These are phyloP conservation scores for Astrocystis sublimbata DNA, from an alignment of 495 filamentous ascomycete species.

Conservation along the genomic window DNA sequence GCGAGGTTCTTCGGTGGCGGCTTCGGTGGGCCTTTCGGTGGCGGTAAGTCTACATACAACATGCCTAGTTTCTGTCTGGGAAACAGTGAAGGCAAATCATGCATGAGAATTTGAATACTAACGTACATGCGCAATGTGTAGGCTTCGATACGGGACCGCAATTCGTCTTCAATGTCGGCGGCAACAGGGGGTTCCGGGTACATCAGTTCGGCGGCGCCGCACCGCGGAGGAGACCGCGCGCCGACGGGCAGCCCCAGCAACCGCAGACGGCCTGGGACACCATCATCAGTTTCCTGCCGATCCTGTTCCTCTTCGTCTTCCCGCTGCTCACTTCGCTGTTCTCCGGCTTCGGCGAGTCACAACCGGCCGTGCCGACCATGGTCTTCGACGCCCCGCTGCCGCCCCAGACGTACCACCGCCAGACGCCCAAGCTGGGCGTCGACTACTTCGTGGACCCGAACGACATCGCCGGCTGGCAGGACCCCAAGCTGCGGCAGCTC, in stretches of 20 bases:
- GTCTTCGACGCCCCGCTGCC: slow-evolving; percentile 66
- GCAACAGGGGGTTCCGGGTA: slow-evolving; percentile 77
- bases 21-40: slow-evolving; percentile 70
- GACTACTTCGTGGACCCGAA: slow-evolving; percentile 82
- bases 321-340: slow-evolving; percentile 84
- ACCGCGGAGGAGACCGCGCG: slow-evolving; percentile 69
- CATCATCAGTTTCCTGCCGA: slow-evolving; percentile 70
- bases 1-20: slow-evolving; percentile 89
- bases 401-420: slow-evolving; percentile 71
- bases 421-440: slow-evolving; percentile 67
- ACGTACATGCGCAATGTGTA: slow-evolving; percentile 20
- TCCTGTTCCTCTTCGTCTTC: slow-evolving; percentile 85
- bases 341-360: slow-evolving; percentile 52
- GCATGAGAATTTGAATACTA: slow-evolving; percentile 14
- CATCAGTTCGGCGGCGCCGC: slow-evolving; percentile 78
- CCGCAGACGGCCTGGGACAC: slow-evolving; percentile 49
- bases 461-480: slow-evolving; percentile 69
- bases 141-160: slow-evolving; percentile 72
- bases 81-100: too few relatives aligned
- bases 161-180: slow-evolving; percentile 90
- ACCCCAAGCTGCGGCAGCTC: slow-evolving; percentile 66
- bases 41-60: slow-evolving; percentile 26
- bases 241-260: slow-evolving; percentile 49
- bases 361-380: slow-evolving; percentile 64
- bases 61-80: not conserved